These are phyloP conservation scores for Mycena haematopus DNA, from an alignment of 768 basidiomycete species.

Conservation along the genomic window DNA sequence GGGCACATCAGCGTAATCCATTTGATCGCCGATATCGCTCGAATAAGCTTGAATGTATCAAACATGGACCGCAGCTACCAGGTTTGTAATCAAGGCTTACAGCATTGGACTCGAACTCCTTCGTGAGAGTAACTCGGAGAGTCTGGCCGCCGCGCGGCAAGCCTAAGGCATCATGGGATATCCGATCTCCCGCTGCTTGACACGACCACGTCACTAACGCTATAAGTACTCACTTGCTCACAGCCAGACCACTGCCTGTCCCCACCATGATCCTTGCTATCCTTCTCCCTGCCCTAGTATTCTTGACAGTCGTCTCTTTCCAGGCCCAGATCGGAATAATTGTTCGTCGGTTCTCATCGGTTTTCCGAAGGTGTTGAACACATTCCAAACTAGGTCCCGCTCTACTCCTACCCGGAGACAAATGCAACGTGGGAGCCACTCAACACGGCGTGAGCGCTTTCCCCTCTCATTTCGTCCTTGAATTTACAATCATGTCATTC, in stretches of 20 bases:
- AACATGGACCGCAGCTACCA: too few species aligned
- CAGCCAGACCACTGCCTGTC: slow-evolving; percentile 24
- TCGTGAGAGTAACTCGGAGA: too few species aligned
- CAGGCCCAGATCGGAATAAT: slow-evolving; percentile 18
- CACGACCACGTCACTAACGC: slow-evolving; percentile 3
- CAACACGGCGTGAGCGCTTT: slow-evolving; percentile 13
- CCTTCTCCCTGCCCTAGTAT: slow-evolving; percentile 12
- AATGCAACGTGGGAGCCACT: slow-evolving; percentile 15
- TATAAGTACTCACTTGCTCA: slow-evolving; percentile 8
- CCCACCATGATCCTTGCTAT: slow-evolving; percentile 10
- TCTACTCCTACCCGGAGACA: slow-evolving; percentile 16
- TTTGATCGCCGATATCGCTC: too few species aligned
- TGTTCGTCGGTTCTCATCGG: slow-evolving; percentile 9
- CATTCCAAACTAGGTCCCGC: slow-evolving; percentile 14
- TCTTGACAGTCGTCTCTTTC: slow-evolving; percentile 9
- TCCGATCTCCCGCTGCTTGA: background rate
- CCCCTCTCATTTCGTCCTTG: background rate
- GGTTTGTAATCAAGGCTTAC: too few species aligned
- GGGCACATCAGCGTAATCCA: too few species aligned
- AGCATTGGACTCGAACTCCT: background rate
- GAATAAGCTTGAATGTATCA: too few species aligned
- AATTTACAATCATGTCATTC: slow-evolving; percentile 1
- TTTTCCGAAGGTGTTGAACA: slow-evolving; percentile 1
- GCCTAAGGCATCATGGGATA: slow-evolving; percentile 6
- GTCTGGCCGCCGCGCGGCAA: slow-evolving; percentile 4